Conservation (phyloP, 805 yeast species). For the Yarrowia keelungensis region DNA sequence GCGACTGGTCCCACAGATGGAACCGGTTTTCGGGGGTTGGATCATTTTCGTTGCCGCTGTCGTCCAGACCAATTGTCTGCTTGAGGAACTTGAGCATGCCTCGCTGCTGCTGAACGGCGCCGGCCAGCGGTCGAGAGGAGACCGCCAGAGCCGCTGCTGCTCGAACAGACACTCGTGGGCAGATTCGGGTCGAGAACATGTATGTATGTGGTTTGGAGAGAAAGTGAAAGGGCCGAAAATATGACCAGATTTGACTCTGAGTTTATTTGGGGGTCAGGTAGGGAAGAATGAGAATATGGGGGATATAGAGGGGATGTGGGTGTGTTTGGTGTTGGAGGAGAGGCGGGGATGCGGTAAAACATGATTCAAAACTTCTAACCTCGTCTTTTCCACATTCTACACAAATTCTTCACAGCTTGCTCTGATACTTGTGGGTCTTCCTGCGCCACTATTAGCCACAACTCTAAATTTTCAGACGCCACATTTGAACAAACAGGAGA, state of each 20-base stretch:
- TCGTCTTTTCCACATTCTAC: too few species aligned
- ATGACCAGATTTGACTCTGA: conserved; percentile 37
- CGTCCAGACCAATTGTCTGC: conserved; percentile 62
- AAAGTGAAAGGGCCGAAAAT: conserved; percentile 22
- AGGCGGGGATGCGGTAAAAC: neutral
- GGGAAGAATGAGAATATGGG: neutral
- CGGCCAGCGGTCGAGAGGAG: conserved; percentile 19
- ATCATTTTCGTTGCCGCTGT: conserved; percentile 62
- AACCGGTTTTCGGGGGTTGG: conserved; percentile 78
- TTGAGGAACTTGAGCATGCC: conserved; percentile 43
- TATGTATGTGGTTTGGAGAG: conserved; percentile 27
- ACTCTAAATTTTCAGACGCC: conserved; percentile 27
- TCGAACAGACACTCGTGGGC: conserved; percentile 37
- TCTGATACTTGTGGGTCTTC: conserved; percentile 17
- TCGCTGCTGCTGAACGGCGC: conserved; percentile 37
- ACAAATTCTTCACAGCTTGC: neutral
- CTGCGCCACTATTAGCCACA: conserved; percentile 35
- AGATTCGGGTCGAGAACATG: conserved; percentile 38
- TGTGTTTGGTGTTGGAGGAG: too few species aligned
- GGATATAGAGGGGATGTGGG: neutral
- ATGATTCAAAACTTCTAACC: neutral
- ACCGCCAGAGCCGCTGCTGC: conserved; percentile 24
- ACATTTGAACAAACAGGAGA: neutral
- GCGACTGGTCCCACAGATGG: conserved; percentile 92
- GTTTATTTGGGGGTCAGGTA: neutral